Evolutionary conservation across 148 eudicot species (phyloP).

Genomic region (Fagopyrum tataricum): DNA sequence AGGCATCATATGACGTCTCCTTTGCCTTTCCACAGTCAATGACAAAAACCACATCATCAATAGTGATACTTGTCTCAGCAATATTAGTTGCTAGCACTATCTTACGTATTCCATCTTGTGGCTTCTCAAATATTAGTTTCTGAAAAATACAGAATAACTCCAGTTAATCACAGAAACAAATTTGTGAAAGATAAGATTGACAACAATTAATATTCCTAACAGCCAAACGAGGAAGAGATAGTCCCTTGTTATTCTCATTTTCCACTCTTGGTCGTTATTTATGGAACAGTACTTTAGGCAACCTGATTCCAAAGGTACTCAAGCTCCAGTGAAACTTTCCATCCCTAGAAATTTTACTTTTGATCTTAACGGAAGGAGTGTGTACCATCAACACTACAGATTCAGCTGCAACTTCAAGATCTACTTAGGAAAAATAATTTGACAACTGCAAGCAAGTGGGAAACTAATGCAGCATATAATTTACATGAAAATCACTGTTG

Average conservation of each 20-base stretch:
- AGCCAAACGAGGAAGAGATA: constrained; percentile 5
- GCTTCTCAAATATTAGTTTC: constrained; percentile 86
- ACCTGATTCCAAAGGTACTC: constrained; percentile 1
- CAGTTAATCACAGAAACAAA: neutral
- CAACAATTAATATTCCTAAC: constrained; percentile 5
- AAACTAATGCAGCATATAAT: neutral
- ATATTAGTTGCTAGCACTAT: constrained; percentile 94
- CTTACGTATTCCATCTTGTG: constrained; percentile 83
- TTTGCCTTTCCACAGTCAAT: constrained; percentile 99
- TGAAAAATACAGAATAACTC: constrained; percentile 25
- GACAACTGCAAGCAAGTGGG: neutral
- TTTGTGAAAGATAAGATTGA: constrained; percentile 4
- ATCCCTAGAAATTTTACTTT: neutral
- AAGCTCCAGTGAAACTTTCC: neutral
- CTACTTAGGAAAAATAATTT: neutral
- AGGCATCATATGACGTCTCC: constrained; percentile 97
- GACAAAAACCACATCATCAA: constrained; percentile 89
- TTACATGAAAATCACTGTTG: neutral
- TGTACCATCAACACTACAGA: neutral
- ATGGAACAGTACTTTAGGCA: neutral
- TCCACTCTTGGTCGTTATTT: neutral
- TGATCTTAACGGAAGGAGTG: neutral
- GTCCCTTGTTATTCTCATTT: neutral
- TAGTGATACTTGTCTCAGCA: constrained; percentile 99
- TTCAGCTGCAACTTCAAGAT: neutral